phyloP scores from a whole-genome alignment of 2,329 filamentous ascomycete genomes.

The Teratosphaeria nubilosa region DNA sequence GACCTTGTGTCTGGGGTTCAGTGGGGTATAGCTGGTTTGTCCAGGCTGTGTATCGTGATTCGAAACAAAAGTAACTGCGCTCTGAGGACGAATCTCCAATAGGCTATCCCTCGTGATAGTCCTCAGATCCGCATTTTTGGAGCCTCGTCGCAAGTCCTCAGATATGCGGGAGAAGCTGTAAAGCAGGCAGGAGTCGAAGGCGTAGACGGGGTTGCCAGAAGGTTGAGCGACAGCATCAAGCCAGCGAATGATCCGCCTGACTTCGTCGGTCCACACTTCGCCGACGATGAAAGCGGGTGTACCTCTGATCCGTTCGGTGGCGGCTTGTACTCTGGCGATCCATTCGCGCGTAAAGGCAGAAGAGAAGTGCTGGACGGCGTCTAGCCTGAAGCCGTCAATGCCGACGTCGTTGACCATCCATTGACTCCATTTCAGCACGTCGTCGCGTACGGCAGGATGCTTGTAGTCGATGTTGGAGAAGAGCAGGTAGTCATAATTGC shows the following conservation, averaged over 20 bases:
- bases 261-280: constrained; percentile 58
- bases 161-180: constrained; percentile 56
- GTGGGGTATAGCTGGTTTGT: constrained; percentile 52
- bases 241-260: constrained; percentile 47
- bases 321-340: constrained; percentile 46
- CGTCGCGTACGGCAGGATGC: constrained; percentile 52
- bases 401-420: constrained; percentile 56
- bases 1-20: constrained; percentile 59
- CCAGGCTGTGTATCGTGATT: constrained; percentile 62
- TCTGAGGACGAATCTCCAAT: constrained; percentile 13
- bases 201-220: constrained; percentile 38
- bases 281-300: constrained; percentile 55
- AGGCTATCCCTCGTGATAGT: constrained; percentile 19
- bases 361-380: constrained; percentile 64
- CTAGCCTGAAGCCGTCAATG: constrained; percentile 57
- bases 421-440: constrained; percentile 56
- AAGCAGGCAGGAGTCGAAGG: constrained; percentile 61
- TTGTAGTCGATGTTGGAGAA: constrained; percentile 60
- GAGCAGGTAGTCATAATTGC: constrained; percentile 62
- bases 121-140: constrained; percentile 50
- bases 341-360: constrained; percentile 57
- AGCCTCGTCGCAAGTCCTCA: constrained; percentile 28
- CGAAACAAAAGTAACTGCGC: constrained; percentile 50
- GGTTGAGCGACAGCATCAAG: constrained; percentile 34
- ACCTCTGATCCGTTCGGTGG: constrained; percentile 25